phyloP scores from a whole-genome alignment of 352 stramenopile species.

The Globisporangium abappressorium region DNA sequence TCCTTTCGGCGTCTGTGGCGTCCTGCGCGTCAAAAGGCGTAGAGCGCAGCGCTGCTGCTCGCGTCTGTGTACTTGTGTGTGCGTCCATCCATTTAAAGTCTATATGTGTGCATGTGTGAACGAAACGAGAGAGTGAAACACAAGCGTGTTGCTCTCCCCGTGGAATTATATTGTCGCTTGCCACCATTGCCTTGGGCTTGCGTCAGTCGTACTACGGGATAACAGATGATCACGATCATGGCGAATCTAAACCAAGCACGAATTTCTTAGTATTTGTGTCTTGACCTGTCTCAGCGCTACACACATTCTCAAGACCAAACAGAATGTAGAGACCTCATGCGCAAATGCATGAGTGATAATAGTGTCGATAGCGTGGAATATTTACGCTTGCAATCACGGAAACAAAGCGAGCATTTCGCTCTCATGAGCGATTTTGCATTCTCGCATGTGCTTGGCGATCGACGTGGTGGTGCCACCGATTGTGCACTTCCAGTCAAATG shows the following conservation, averaged over 20 bases:
- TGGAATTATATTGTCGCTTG: constrained; percentile 71
- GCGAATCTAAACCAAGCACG: constrained; percentile 85
- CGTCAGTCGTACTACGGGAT: constrained; percentile 80
- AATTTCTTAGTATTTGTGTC: constrained; percentile 56
- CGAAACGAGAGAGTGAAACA: neutral
- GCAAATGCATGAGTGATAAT: neutral
- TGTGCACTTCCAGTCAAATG: neutral
- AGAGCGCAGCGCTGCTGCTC: no score
- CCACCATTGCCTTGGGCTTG: constrained; percentile 77
- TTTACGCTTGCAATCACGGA: neutral
- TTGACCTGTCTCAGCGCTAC: constrained; percentile 89
- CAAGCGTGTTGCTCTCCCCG: constrained; percentile 17
- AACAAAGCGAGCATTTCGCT: neutral
- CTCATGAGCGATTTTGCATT: neutral
- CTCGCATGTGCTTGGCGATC: neutral
- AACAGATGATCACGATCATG: constrained; percentile 61
- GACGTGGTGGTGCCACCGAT: neutral
- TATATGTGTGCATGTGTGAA: constrained; percentile 11
- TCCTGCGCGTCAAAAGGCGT: no score
- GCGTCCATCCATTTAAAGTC: neutral
- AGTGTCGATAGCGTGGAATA: neutral
- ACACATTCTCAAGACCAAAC: constrained; percentile 22
- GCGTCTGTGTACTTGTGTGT: neutral
- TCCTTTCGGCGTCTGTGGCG: no score
- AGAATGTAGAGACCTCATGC: neutral